Evolutionary conservation across 768 basidiomycete genomes (phyloP).

Genomic region (Crepidotus variabilis): DNA sequence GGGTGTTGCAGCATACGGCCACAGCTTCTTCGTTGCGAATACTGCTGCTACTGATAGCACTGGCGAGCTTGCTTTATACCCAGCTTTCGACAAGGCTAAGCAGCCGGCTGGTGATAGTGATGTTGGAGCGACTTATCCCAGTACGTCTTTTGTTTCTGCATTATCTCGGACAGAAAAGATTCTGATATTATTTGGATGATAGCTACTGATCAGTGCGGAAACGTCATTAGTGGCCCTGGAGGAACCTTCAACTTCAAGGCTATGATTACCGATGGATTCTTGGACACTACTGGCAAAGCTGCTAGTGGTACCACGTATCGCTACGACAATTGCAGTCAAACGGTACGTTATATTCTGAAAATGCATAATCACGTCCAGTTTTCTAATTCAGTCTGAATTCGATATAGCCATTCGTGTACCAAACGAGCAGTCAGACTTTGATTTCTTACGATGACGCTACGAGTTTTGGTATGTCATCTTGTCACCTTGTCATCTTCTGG

Average conservation of each 20-base stretch:
- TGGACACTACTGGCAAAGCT: slow-evolving; percentile 40
- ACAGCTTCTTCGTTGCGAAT: slow-evolving; percentile 56
- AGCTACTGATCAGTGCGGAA: slow-evolving; percentile 45
- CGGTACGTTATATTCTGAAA: slow-evolving; percentile 47
- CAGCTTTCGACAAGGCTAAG: slow-evolving; percentile 42
- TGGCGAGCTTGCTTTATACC: slow-evolving; percentile 37
- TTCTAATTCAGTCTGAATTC: not conserved
- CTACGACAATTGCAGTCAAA: slow-evolving; percentile 69
- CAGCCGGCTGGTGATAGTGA: slow-evolving; percentile 48
- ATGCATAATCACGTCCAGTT: not conserved
- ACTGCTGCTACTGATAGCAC: slow-evolving; percentile 33
- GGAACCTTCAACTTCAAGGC: slow-evolving; percentile 59
- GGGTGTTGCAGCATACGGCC: slow-evolving; percentile 80
- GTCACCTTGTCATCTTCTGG: not conserved
- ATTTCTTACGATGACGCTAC: slow-evolving; percentile 65
- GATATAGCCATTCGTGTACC: slow-evolving; percentile 64
- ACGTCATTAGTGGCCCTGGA: slow-evolving; percentile 18
- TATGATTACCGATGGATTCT: slow-evolving; percentile 51
- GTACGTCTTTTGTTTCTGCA: slow-evolving; percentile 7
- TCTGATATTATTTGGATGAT: not conserved
- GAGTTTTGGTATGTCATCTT: slow-evolving; percentile 43
- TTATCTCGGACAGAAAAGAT: not conserved
- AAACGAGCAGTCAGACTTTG: slow-evolving; percentile 46
- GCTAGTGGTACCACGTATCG: slow-evolving; percentile 49
- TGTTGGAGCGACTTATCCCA: slow-evolving; percentile 14